Conservation (phyloP, 345 rosid genomes). For the Salix exigua region DNA sequence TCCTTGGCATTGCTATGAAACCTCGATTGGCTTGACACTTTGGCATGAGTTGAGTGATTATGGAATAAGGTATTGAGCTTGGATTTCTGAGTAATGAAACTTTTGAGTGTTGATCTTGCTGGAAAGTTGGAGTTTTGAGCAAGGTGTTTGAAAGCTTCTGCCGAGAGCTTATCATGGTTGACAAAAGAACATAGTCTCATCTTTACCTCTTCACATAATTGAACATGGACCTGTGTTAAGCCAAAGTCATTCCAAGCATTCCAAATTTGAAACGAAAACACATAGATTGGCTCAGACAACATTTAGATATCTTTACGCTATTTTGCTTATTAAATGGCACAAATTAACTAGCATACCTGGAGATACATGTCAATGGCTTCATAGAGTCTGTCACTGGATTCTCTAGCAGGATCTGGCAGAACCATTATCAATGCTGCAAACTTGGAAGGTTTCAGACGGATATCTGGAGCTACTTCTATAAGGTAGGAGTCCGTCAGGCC, state of each 20-base stretch:
- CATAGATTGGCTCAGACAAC: neutral
- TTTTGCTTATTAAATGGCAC: neutral
- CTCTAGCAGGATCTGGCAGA: constrained; percentile 45
- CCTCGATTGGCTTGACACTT: neutral
- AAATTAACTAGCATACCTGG: constrained; percentile 29
- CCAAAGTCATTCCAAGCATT: neutral
- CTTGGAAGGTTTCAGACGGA: constrained; percentile 26
- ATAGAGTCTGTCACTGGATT: constrained; percentile 38
- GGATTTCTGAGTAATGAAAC: constrained; percentile 28
- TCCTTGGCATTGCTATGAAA: neutral
- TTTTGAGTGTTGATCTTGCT: constrained; percentile 25
- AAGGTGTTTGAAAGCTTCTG: constrained; percentile 26
- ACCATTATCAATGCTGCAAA: constrained; percentile 34
- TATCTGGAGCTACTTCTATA: constrained; percentile 51
- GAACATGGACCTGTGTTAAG: constrained; percentile 40
- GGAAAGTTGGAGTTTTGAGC: constrained; percentile 41
- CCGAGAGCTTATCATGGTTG: constrained; percentile 45
- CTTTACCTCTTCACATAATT: constrained; percentile 33
- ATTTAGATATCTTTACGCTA: neutral
- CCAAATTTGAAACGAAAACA: neutral
- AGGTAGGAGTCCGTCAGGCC: constrained; percentile 44
- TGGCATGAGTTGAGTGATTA: neutral
- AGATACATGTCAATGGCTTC: constrained; percentile 48
- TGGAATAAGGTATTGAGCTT: constrained; percentile 10
- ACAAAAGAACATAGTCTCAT: constrained; percentile 31